These are phyloP conservation scores for Colletotrichum sp. DNA, from an alignment of 2,329 filamentous ascomycete species.

Conservation along the genomic window DNA sequence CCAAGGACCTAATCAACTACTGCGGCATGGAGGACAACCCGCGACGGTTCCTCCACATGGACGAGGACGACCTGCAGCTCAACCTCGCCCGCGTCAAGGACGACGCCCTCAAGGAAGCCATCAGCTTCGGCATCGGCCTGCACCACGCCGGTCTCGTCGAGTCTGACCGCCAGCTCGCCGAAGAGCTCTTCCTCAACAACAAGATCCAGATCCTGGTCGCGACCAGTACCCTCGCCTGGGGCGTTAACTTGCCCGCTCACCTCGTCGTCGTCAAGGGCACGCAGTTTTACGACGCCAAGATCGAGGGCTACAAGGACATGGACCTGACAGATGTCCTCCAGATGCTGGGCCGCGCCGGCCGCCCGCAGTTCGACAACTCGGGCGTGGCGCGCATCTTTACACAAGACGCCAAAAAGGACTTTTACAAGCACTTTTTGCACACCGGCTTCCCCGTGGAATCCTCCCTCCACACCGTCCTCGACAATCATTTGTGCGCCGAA, in stretches of 20 bases:
- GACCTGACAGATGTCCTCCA: conserved; percentile 97
- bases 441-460: conserved; percentile 98
- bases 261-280: conserved; percentile 98
- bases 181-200: conserved; percentile 96
- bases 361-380: conserved; percentile 94
- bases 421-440: conserved; percentile 99
- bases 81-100: conserved; percentile 93
- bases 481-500: conserved; percentile 96
- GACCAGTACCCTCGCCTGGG: conserved; percentile 96
- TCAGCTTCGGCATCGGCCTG: conserved; percentile 95
- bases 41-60: conserved; percentile 89
- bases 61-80: conserved; percentile 88
- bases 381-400: conserved; percentile 98
- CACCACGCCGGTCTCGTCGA: conserved; percentile 98
- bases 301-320: conserved; percentile 98
- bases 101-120: conserved; percentile 87
- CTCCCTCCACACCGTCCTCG: conserved; percentile 91
- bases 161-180: conserved; percentile 86
- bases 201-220: conserved; percentile 97
- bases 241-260: conserved; percentile 96
- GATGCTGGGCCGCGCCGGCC: conserved; percentile 94
- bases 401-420: conserved; percentile 96
- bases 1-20: conserved; percentile 94
- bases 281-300: conserved; percentile 97
- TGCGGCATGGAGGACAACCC: conserved; percentile 99